phyloP scores from a whole-genome alignment of 495 filamentous ascomycete species.

The Aspergillus biplanus region DNA sequence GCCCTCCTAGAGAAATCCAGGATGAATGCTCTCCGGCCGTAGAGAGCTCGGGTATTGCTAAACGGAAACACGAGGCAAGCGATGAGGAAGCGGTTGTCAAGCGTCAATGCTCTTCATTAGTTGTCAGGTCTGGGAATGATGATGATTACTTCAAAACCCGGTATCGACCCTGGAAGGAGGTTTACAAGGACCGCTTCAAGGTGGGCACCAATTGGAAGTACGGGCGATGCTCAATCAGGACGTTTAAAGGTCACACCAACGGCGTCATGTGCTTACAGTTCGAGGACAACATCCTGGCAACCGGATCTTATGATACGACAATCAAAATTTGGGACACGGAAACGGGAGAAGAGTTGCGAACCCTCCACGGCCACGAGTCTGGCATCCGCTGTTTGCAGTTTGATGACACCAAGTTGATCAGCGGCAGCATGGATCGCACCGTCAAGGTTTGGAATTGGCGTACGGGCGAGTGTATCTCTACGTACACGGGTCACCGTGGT shows the following conservation, averaged over 20 bases:
- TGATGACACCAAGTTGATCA: constrained; percentile 88
- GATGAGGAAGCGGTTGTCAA: constrained; percentile 43
- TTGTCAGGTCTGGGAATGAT: constrained; percentile 32
- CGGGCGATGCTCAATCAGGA: constrained; percentile 78
- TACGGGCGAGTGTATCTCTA: constrained; percentile 85
- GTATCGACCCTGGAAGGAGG: constrained; percentile 85
- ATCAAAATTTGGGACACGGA: constrained; percentile 97
- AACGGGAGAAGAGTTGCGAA: constrained; percentile 81
- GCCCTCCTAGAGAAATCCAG: constrained; percentile 24
- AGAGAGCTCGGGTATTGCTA: constrained; percentile 31
- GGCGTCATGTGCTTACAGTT: constrained; percentile 97
- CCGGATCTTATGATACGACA: constrained; percentile 91
- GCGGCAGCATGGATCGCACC: constrained; percentile 77
- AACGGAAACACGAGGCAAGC: constrained; percentile 42
- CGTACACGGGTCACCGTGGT: constrained; percentile 72
- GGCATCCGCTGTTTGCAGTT: constrained; percentile 91
- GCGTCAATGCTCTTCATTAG: constrained; percentile 39
- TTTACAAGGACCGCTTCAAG: constrained; percentile 86
- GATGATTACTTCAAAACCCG: constrained; percentile 53
- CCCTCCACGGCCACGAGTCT: constrained; percentile 76
- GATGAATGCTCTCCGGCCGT: constrained; percentile 20
- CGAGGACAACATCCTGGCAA: constrained; percentile 87
- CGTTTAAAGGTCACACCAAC: constrained; percentile 88
- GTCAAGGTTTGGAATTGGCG: constrained; percentile 96
- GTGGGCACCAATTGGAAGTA: constrained; percentile 97